Evolutionary conservation across 2,329 filamentous ascomycete species (phyloP).

Genomic region (Epichloe bromicola): DNA sequence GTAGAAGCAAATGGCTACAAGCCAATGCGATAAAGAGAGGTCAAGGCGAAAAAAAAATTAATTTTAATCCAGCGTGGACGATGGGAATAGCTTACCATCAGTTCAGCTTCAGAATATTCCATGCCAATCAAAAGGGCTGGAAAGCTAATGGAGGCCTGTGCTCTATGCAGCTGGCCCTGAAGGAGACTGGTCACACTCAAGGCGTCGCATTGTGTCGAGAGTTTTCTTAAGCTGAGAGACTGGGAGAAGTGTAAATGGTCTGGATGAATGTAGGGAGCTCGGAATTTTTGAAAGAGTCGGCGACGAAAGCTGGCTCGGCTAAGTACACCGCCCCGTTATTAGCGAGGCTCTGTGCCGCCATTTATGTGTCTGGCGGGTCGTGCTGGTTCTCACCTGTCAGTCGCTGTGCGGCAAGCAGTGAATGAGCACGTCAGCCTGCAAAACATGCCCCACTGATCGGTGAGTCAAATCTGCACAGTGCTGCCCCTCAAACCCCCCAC

Average conservation of each 20-base stretch:
- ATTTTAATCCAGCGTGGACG: not conserved
- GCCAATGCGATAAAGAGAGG: slow-evolving; percentile 6
- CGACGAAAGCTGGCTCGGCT: not conserved
- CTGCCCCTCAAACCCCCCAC: slow-evolving; percentile 23
- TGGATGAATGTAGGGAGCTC: not conserved
- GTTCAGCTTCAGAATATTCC: not conserved
- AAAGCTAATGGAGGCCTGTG: too few species aligned
- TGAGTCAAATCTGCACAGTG: slow-evolving; percentile 21
- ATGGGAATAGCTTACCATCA: slow-evolving; percentile 3
- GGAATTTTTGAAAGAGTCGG: slow-evolving; percentile 1
- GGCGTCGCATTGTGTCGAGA: not conserved
- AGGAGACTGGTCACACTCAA: not conserved
- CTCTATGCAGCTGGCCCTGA: too few species aligned
- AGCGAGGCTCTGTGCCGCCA: slow-evolving; percentile 11
- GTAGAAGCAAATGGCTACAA: not conserved
- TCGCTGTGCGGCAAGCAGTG: not conserved
- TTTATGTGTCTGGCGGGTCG: slow-evolving; percentile 16
- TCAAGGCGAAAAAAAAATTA: too few species aligned
- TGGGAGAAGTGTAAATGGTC: not conserved
- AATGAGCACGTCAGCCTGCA: slow-evolving; percentile 8
- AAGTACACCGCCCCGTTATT: slow-evolving; percentile 10
- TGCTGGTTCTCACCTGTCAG: slow-evolving; percentile 5
- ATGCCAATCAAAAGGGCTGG: not conserved
- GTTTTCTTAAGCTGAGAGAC: not conserved
- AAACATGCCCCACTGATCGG: slow-evolving; percentile 8